phyloP scores from a whole-genome alignment of 2,329 filamentous ascomycete species.

The Aspergillus quadrilineatus region DNA sequence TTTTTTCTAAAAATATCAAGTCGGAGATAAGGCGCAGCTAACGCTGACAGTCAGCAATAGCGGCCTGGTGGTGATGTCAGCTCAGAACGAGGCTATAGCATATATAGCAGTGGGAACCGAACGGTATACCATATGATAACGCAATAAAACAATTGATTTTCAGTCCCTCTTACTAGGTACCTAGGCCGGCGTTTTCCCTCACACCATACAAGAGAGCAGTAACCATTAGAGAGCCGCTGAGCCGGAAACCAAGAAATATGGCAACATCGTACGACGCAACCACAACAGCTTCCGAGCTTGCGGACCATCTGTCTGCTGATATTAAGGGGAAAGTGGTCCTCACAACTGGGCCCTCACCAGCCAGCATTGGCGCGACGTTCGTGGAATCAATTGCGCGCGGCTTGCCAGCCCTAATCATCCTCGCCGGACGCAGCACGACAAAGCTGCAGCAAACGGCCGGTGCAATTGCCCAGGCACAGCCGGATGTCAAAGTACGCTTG shows the following conservation, averaged over 20 bases:
- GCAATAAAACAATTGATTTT: too few relatives aligned
- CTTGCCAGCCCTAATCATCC: slow-evolving; percentile 37
- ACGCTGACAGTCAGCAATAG: background rate
- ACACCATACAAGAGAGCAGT: too few relatives aligned
- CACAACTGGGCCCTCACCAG: slow-evolving; percentile 43
- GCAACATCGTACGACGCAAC: background rate
- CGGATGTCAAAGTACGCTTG: slow-evolving; percentile 23
- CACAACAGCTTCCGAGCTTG: slow-evolving; percentile 24
- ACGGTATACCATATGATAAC: too few relatives aligned
- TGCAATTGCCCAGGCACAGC: slow-evolving; percentile 20
- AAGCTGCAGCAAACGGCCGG: slow-evolving; percentile 35
- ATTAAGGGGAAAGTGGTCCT: slow-evolving; percentile 37
- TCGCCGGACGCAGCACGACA: slow-evolving; percentile 38
- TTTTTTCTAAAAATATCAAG: too few relatives aligned
- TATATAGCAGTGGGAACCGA: background rate
- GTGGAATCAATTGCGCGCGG: slow-evolving; percentile 37
- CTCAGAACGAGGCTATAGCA: background rate
- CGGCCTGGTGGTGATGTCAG: background rate
- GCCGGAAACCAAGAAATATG: background rate
- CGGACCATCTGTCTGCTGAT: slow-evolving; percentile 16
- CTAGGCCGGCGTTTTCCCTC: too few relatives aligned
- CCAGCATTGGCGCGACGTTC: slow-evolving; percentile 38
- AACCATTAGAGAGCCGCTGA: too few relatives aligned
- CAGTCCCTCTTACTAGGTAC: too few relatives aligned
- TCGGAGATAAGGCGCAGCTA: background rate